phyloP scores from a whole-genome alignment of 164 flowering plant species.

The Echeveria elegans region DNA sequence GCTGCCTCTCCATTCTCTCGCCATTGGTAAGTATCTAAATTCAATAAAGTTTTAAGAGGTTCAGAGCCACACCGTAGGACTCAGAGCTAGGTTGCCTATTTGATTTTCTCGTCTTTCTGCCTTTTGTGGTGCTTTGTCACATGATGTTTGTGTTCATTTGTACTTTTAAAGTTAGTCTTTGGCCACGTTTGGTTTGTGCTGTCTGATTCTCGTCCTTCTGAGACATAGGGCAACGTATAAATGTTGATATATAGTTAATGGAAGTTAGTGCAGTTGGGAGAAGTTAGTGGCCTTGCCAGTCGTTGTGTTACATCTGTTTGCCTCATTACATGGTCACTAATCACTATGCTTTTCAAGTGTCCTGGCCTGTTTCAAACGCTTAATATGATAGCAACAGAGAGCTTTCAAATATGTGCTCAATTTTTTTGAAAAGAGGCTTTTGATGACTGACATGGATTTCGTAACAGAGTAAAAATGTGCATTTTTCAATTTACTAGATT shows the following conservation, averaged over 20 bases:
- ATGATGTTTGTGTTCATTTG: neutral
- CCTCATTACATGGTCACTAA: neutral
- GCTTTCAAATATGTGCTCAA: neutral
- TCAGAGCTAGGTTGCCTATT: neutral
- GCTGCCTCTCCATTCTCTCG: constrained; percentile 7
- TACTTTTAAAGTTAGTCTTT: neutral
- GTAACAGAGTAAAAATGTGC: neutral
- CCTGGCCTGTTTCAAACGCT: neutral
- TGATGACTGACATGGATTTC: neutral
- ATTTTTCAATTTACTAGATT: too few relatives aligned
- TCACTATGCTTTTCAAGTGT: neutral
- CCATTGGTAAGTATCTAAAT: constrained; percentile 6
- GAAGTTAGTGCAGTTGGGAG: neutral
- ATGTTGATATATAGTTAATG: neutral
- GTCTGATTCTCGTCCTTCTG: neutral
- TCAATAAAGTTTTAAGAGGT: neutral
- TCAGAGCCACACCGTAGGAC: neutral
- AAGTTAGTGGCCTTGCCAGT: neutral
- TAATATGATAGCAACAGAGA: neutral
- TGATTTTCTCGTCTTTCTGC: neutral
- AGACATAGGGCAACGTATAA: neutral
- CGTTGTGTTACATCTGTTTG: neutral
- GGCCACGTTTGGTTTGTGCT: neutral
- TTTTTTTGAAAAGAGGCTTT: neutral
- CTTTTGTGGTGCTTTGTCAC: constrained; percentile 1